A percentile compares a stretch with the other conserved stretches of the same genome.
These are phyloP conservation scores for Pleurotus salmoneostramineus DNA, from an alignment of 768 basidiomycete genomes.

Conservation along the genomic window DNA sequence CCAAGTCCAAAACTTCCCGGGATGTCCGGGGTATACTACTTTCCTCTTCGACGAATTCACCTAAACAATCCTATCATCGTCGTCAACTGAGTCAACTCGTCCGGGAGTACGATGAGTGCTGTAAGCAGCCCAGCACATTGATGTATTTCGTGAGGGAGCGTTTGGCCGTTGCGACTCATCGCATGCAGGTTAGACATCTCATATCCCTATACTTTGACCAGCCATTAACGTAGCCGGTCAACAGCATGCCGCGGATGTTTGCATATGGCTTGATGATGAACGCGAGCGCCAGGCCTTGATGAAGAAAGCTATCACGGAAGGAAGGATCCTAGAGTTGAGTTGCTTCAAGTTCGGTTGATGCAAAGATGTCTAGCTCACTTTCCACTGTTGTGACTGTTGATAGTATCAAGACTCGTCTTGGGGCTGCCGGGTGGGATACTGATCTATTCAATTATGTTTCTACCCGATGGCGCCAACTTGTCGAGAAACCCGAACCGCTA, in stretches of 20 bases:
- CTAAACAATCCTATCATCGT: background rate
- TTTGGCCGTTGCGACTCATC: background rate
- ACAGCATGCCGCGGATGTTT: background rate
- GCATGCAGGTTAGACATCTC: background rate
- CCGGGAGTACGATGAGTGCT: background rate
- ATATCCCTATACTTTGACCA: background rate
- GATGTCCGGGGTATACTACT: background rate
- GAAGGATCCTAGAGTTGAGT: background rate
- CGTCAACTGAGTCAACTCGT: background rate
- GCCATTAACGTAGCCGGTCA: background rate
- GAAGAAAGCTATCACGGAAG: background rate
- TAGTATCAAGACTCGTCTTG: background rate
- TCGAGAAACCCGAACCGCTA: background rate
- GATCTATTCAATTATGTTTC: background rate
- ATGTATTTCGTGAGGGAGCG: background rate
- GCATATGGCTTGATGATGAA: background rate
- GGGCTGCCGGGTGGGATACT: background rate
- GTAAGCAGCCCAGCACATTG: background rate
- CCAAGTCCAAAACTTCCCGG: background rate
- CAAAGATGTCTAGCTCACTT: background rate
- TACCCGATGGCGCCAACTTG: background rate
- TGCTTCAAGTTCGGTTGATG: background rate
- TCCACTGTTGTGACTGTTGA: background rate
- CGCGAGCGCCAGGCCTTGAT: background rate
- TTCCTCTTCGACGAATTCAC: background rate